phyloP scores from a whole-genome alignment of 768 basidiomycete genomes.

The Hygrophorus russula region DNA sequence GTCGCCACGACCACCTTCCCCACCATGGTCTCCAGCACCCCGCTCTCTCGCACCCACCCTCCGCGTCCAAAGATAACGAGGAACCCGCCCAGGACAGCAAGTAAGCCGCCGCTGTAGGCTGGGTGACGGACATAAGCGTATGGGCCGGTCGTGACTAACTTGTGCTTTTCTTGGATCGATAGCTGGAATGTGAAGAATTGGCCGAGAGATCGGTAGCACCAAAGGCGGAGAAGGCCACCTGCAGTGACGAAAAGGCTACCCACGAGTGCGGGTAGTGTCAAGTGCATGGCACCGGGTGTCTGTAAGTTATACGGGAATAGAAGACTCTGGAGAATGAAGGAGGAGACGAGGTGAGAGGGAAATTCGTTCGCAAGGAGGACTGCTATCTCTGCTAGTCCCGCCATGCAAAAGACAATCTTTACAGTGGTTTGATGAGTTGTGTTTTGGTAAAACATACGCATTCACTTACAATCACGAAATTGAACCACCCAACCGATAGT shows the following conservation, averaged over 20 bases:
- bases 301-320: background rate
- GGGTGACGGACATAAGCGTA: constrained; percentile 20
- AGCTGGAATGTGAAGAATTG: constrained; percentile 19
- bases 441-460: too few species aligned
- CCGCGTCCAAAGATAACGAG: constrained; percentile 5
- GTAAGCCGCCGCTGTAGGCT: constrained; percentile 12
- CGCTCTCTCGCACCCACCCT: constrained; percentile 10
- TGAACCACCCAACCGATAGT: too few species aligned
- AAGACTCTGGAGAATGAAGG: background rate
- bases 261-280: constrained; percentile 11
- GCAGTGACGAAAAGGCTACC: constrained; percentile 10
- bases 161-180: constrained; percentile 13
- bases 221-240: constrained; percentile 14
- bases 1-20: constrained; percentile 3
- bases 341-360: background rate
- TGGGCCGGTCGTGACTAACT: constrained; percentile 17
- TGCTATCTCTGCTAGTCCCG: background rate
- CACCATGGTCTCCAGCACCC: constrained; percentile 5
- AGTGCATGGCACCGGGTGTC: constrained; percentile 4
- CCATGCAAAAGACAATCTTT: background rate
- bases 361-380: background rate
- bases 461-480: too few species aligned
- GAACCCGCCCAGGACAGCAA: constrained; percentile 9
- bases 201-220: constrained; percentile 16
- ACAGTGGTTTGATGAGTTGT: background rate